These are phyloP conservation scores for Parafenestella ontariensis DNA, from an alignment of 2,329 filamentous ascomycete genomes.

Conservation along the genomic window DNA sequence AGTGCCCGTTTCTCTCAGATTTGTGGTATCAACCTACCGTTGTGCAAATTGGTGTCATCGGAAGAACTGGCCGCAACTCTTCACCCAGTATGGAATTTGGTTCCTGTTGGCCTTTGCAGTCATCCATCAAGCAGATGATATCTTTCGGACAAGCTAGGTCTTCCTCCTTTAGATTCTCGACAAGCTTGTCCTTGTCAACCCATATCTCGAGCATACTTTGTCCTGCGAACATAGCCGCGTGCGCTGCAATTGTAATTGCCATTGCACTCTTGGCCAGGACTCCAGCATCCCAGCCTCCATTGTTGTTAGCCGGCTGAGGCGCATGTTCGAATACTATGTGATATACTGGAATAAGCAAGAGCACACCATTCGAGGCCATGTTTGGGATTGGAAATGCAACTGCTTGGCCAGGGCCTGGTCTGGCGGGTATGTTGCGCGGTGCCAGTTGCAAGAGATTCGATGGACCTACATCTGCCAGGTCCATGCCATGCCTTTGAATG, in stretches of 20 bases:
- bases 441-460: constrained; percentile 1
- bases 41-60: not conserved
- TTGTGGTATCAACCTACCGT: not conserved
- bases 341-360: constrained; percentile 5
- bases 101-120: constrained; percentile 12
- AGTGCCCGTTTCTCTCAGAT: not conserved
- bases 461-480: constrained; percentile 3
- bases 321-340: not conserved
- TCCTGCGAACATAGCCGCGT: not conserved
- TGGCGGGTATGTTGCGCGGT: constrained; percentile 1
- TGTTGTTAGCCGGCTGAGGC: not conserved
- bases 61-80: not conserved
- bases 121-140: constrained; percentile 12
- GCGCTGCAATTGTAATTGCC: constrained; percentile 2
- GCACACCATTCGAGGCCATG: not conserved
- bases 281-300: not conserved
- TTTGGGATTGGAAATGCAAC: constrained; percentile 8
- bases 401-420: constrained; percentile 4
- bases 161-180: constrained; percentile 11
- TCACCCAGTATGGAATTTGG: not conserved
- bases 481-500: not conserved
- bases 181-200: constrained; percentile 2
- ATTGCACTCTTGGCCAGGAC: not conserved
- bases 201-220: constrained; percentile 7
- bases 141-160: constrained; percentile 17